Evolutionary conservation across 192 early-diverging fungal species (phyloP).

Genomic region (Cladochytrium replicatum): DNA sequence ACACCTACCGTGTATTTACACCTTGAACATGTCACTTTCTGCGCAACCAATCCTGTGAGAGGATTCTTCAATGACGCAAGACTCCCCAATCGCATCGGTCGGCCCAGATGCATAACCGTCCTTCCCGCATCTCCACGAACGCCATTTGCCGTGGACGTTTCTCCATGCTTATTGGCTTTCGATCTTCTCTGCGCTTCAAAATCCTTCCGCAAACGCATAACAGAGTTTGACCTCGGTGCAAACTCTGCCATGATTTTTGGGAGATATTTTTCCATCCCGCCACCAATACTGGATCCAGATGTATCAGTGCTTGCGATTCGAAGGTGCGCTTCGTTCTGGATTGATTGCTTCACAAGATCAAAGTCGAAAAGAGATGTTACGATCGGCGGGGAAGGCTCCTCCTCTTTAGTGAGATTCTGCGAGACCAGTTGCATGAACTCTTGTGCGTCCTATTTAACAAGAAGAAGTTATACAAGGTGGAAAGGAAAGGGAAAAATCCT

Average conservation of each 20-base stretch:
- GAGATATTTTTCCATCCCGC: neutral
- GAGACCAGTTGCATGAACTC: conserved; percentile 78
- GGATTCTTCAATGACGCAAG: conserved; percentile 39
- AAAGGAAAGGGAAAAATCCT: neutral
- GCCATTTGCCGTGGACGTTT: neutral
- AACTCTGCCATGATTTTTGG: too few species aligned
- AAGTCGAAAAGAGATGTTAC: conserved; percentile 6
- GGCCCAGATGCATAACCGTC: neutral
- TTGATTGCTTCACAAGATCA: neutral
- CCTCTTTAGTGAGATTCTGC: conserved; percentile 58
- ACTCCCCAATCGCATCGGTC: neutral
- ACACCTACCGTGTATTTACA: conserved; percentile 60
- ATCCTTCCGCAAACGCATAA: too few species aligned
- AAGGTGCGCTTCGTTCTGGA: conserved; percentile 2
- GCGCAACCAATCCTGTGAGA: conserved; percentile 66
- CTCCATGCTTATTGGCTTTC: too few species aligned
- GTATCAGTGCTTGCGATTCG: neutral
- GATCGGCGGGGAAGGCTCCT: conserved; percentile 8
- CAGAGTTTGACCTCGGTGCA: neutral
- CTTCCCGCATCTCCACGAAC: too few species aligned
- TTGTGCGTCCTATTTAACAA: conserved; percentile 62
- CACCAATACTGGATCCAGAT: neutral
- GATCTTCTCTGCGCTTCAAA: too few species aligned
- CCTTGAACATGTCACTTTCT: conserved; percentile 60
- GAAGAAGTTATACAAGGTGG: neutral